Evolutionary conservation across 768 basidiomycete species (phyloP).

Genomic region (Tricholoma bakamatsutake): DNA sequence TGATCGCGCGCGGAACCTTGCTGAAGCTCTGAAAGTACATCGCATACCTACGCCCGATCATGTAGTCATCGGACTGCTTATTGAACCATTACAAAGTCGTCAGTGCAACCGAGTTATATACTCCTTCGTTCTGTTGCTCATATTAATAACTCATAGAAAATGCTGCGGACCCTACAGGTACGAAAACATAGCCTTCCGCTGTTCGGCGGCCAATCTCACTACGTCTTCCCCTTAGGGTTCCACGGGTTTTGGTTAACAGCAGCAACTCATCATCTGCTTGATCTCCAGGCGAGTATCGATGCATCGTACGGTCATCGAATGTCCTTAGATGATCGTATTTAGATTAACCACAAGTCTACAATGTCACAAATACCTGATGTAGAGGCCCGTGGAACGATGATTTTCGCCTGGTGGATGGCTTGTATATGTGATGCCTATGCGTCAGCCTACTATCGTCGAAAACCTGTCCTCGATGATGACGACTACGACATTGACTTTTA

Average conservation of each 20-base stretch:
- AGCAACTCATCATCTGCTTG: constrained; percentile 72
- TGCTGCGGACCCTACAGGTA: constrained; percentile 68
- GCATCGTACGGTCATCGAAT: constrained; percentile 2
- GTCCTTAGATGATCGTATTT: constrained; percentile 9
- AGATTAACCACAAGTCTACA: constrained; percentile 84
- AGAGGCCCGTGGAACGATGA: constrained; percentile 77
- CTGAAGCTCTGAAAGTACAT: constrained; percentile 84
- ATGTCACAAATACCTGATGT: constrained; percentile 68
- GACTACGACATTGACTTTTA: constrained; percentile 91
- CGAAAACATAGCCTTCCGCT: constrained; percentile 6
- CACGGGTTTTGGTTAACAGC: constrained; percentile 81
- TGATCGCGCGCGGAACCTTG: constrained; percentile 77
- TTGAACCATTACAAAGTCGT: constrained; percentile 87
- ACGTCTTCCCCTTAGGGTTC: constrained; percentile 46
- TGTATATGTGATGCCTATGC: constrained; percentile 81
- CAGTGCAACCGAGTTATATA: constrained; percentile 32
- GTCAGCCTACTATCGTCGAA: constrained; percentile 78
- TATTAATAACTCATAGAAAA: constrained; percentile 44
- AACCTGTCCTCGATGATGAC: constrained; percentile 81
- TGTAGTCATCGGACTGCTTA: constrained; percentile 73
- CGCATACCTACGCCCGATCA: constrained; percentile 74
- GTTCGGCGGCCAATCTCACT: not conserved
- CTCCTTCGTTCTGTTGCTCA: constrained; percentile 6
- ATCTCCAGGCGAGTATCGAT: constrained; percentile 53
- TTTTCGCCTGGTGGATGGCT: constrained; percentile 94